phyloP scores from a whole-genome alignment of 495 filamentous ascomycete genomes.

The Penicillium bovifimosum region DNA sequence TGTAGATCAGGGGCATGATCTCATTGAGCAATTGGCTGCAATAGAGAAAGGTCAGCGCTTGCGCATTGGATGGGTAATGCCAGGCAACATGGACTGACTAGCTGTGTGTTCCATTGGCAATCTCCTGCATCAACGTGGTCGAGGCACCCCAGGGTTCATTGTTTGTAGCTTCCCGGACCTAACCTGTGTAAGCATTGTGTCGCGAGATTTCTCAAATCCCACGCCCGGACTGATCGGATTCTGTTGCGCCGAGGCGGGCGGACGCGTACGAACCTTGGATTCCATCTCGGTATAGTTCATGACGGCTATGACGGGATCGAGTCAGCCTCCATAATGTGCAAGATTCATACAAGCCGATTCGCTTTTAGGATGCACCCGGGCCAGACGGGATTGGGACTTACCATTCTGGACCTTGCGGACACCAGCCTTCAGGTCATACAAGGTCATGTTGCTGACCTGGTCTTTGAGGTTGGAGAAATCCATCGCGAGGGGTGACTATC shows the following conservation, averaged over 20 bases:
- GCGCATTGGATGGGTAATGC: slow-evolving; percentile 7
- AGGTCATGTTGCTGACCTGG: slow-evolving; percentile 84
- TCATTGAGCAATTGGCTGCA: slow-evolving; percentile 90
- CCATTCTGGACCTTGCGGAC: slow-evolving; percentile 99
- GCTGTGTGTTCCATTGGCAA: slow-evolving; percentile 95
- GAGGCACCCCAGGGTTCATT: slow-evolving; percentile 97
- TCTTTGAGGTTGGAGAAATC: slow-evolving; percentile 82
- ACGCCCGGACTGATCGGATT: neutral
- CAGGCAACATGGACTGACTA: slow-evolving; percentile 60
- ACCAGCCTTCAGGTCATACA: slow-evolving; percentile 96
- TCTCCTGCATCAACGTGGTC: slow-evolving; percentile 90
- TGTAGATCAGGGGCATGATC: slow-evolving; percentile 99
- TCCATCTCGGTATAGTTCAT: slow-evolving; percentile 99
- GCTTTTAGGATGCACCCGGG: neutral
- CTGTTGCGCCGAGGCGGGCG: slow-evolving; percentile 8
- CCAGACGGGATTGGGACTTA: slow-evolving; percentile 33
- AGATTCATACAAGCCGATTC: slow-evolving; percentile 11
- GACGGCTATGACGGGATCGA: slow-evolving; percentile 57
- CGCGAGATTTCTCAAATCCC: neutral
- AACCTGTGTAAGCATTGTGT: slow-evolving; percentile 18
- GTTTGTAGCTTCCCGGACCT: slow-evolving; percentile 96
- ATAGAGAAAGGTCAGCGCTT: slow-evolving; percentile 12
- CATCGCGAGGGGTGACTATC: slow-evolving; percentile 49
- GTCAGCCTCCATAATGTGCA: slow-evolving; percentile 1
- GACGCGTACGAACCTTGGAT: slow-evolving; percentile 64